A percentile compares a stretch with the other conserved stretches of the same genome.
phyloP scores from a whole-genome alignment of 768 basidiomycete genomes.

The Cyclocybe aegerita region DNA sequence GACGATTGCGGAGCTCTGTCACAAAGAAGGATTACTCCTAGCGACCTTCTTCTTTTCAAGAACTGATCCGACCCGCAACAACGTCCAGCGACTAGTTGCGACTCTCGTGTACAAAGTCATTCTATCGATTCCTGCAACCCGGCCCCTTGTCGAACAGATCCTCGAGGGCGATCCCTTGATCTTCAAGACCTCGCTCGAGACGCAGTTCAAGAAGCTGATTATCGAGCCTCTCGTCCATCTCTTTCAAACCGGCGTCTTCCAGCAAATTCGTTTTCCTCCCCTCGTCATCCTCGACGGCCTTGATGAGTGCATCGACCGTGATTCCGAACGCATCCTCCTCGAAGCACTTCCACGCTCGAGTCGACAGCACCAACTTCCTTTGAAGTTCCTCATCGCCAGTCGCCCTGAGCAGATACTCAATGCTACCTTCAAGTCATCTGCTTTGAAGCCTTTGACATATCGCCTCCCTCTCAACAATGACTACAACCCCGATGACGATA shows the following conservation, averaged over 20 bases:
- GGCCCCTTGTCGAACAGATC: not conserved
- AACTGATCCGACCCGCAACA: not conserved
- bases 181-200: not conserved
- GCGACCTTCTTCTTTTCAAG: not conserved
- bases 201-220: not conserved
- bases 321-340: not conserved
- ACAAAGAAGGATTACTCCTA: not conserved
- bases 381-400: conserved; percentile 1
- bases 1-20: not conserved
- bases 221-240: not conserved
- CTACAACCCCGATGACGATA: not conserved
- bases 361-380: not conserved
- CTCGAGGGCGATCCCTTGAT: not conserved
- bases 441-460: not conserved
- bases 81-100: not conserved
- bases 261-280: no score
- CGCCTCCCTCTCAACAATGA: not conserved
- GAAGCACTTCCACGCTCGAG: no score
- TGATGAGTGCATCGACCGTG: not conserved
- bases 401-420: not conserved
- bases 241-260: no score
- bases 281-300: conserved; percentile 2
- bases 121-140: not conserved
- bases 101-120: not conserved
- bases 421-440: not conserved